These are phyloP conservation scores for Echinosophora koreensis DNA, from an alignment of 306 rosid genomes.

Conservation along the genomic window DNA sequence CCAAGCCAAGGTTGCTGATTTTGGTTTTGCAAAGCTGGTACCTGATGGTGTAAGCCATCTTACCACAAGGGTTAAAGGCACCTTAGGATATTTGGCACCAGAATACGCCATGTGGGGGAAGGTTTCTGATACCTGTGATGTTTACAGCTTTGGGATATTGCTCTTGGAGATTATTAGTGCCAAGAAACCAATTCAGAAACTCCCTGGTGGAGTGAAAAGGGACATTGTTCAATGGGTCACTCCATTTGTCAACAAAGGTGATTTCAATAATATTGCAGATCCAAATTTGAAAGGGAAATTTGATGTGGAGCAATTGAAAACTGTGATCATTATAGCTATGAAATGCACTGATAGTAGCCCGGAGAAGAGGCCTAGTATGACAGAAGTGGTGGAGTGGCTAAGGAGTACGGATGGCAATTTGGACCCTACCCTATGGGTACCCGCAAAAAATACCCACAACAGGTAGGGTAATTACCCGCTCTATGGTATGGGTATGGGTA, in stretches of 20 bases:
- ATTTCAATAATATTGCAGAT: slow-evolving; percentile 64
- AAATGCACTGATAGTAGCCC: slow-evolving; percentile 64
- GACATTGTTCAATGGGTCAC: slow-evolving; percentile 87
- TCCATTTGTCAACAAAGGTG: slow-evolving; percentile 63
- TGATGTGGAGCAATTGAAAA: slow-evolving; percentile 56
- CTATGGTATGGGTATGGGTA: too few relatives aligned
- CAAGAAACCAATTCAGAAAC: slow-evolving; percentile 74
- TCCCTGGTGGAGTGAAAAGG: slow-evolving; percentile 76
- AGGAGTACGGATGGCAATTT: too few relatives aligned
- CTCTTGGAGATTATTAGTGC: slow-evolving; percentile 73
- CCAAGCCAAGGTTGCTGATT: slow-evolving; percentile 82
- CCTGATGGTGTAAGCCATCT: slow-evolving; percentile 77
- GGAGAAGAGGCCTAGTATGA: slow-evolving; percentile 68
- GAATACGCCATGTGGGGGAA: slow-evolving; percentile 95
- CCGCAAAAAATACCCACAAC: too few relatives aligned
- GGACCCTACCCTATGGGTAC: too few relatives aligned
- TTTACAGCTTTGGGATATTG: slow-evolving; percentile 85
- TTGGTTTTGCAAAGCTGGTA: slow-evolving; percentile 84
- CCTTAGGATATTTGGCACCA: slow-evolving; percentile 84
- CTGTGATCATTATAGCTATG: slow-evolving; percentile 54
- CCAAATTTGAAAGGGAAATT: slow-evolving; percentile 66
- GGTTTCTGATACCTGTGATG: slow-evolving; percentile 82
- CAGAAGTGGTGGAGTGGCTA: slow-evolving; percentile 68
- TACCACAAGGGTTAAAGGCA: slow-evolving; percentile 83
- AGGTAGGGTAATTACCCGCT: too few relatives aligned